phyloP scores from a whole-genome alignment of 169 alveolate species.

The Theileria sp. region DNA sequence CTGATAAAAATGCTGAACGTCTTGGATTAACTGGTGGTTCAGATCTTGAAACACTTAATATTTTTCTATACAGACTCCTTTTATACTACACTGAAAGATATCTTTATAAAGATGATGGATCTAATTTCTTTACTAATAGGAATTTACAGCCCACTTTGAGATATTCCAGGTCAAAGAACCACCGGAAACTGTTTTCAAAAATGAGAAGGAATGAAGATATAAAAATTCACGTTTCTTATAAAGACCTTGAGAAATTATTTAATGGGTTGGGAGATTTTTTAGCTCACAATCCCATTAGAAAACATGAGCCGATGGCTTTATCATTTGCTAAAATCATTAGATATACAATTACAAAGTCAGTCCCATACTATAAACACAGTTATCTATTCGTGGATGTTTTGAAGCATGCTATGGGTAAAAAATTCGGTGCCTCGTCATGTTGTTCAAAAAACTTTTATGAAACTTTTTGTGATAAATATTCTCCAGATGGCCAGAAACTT shows the following conservation, averaged over 20 bases:
- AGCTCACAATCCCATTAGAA: neutral
- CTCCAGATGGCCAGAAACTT: neutral
- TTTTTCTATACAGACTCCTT: neutral
- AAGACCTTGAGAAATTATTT: slow-evolving; percentile 2
- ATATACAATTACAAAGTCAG: neutral
- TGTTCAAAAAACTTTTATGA: neutral
- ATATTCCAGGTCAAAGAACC: neutral
- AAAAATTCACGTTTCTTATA: neutral
- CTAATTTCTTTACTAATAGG: neutral
- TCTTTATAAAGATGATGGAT: neutral
- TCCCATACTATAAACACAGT: slow-evolving; percentile 10
- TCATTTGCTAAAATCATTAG: neutral
- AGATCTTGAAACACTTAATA: neutral
- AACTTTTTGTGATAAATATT: neutral
- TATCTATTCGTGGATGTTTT: slow-evolving; percentile 1
- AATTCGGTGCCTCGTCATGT: neutral
- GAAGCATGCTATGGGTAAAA: neutral
- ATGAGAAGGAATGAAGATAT: neutral
- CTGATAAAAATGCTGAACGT: neutral
- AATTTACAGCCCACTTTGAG: neutral
- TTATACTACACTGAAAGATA: neutral
- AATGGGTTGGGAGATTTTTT: neutral
- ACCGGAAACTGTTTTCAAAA: neutral
- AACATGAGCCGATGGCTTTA: neutral
- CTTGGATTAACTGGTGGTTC: neutral